Conservation (phyloP, 495 filamentous ascomycete species). For the Thozetella sp. region DNA sequence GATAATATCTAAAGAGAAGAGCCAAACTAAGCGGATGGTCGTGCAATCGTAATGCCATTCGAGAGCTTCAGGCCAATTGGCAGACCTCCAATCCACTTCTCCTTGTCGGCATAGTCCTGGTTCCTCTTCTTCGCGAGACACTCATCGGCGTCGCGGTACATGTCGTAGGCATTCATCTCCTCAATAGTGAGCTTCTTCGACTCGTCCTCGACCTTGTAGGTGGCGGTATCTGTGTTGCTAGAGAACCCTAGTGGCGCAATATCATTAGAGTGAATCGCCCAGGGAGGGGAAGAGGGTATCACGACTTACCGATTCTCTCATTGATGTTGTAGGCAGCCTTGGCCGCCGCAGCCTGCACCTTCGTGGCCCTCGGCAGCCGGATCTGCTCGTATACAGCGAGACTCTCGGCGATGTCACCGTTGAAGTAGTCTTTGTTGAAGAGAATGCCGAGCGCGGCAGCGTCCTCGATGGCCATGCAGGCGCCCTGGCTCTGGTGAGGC, state of each 20-base stretch:
- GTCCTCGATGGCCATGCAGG: constrained; percentile 45
- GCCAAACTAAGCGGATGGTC: no score
- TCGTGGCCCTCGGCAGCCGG: constrained; percentile 42
- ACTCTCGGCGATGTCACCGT: constrained; percentile 35
- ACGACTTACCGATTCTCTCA: constrained; percentile 41
- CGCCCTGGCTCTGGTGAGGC: constrained; percentile 49
- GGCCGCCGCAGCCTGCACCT: constrained; percentile 44
- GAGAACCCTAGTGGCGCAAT: constrained; percentile 36
- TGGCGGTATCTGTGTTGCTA: constrained; percentile 37
- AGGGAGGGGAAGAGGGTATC: background rate
- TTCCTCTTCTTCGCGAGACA: constrained; percentile 27
- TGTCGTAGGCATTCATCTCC: constrained; percentile 55
- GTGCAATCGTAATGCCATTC: constrained; percentile 25
- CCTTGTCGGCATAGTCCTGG: constrained; percentile 17
- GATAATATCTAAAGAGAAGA: no score
- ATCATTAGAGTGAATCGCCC: background rate
- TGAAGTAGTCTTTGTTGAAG: constrained; percentile 15
- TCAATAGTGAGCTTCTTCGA: constrained; percentile 49
- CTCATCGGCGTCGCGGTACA: constrained; percentile 48
- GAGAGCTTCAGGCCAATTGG: constrained; percentile 40
- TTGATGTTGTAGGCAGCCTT: constrained; percentile 52
- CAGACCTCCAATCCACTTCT: constrained; percentile 33
- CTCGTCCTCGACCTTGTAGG: constrained; percentile 45
- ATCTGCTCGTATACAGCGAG: constrained; percentile 51
- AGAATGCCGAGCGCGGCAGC: constrained; percentile 36